These are phyloP conservation scores for Leccinum ponderosum DNA, from an alignment of 1,284 basidiomycete genomes.

Conservation along the genomic window DNA sequence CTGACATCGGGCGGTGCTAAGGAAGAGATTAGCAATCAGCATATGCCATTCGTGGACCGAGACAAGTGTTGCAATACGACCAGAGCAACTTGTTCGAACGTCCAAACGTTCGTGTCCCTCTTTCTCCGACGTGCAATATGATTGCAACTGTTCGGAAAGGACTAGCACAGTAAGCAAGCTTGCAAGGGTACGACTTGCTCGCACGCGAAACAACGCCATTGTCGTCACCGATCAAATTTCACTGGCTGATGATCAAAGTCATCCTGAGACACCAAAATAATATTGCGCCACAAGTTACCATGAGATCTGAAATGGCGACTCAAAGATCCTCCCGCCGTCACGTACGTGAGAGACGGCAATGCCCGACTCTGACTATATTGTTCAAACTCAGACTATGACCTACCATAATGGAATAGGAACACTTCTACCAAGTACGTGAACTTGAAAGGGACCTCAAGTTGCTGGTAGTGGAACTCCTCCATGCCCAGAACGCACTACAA, in stretches of 20 bases:
- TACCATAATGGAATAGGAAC: neutral
- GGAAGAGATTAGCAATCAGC: neutral
- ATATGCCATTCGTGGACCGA: neutral
- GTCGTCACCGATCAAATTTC: neutral
- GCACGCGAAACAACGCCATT: too few species aligned
- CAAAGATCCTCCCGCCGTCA: neutral
- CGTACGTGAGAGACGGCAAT: neutral
- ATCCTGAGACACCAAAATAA: neutral
- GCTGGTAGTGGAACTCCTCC: neutral
- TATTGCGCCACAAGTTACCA: neutral
- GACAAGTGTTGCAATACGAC: neutral
- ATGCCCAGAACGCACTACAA: constrained; percentile 11
- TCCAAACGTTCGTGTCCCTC: neutral
- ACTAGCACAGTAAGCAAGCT: neutral
- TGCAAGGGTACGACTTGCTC: neutral
- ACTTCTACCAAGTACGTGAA: neutral
- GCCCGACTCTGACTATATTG: neutral
- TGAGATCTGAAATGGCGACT: neutral
- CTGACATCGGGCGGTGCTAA: neutral
- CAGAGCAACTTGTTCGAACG: neutral
- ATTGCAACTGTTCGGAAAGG: neutral
- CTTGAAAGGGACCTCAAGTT: neutral
- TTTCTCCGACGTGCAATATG: too few species aligned
- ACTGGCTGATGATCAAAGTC: neutral
- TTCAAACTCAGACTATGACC: neutral